Evolutionary conservation across 176 grass and related monocot species (phyloP).

Genomic region (Carex pumila): DNA sequence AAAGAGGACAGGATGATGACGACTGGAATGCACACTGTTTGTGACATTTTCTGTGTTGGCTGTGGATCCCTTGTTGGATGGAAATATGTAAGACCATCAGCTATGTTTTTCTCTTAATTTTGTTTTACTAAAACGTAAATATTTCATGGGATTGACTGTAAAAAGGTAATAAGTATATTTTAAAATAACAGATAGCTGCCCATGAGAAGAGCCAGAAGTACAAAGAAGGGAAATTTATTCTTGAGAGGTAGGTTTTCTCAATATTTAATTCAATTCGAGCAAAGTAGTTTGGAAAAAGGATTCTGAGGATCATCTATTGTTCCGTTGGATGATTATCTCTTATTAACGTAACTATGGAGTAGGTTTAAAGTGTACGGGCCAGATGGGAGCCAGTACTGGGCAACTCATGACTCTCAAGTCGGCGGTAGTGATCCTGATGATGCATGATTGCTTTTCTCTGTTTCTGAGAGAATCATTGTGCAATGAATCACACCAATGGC

Average conservation of each 20-base stretch:
- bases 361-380: conserved; percentile 71
- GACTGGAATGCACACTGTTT: conserved; percentile 93
- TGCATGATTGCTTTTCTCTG: conserved; percentile 26
- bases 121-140: conserved; percentile 5
- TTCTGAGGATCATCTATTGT: not conserved
- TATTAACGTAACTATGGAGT: conserved; percentile 14
- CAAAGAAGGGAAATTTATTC: conserved; percentile 97
- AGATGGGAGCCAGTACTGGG: conserved; percentile 62
- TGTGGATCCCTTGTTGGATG: conserved; percentile 96
- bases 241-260: conserved; percentile 61
- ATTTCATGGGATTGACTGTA: not conserved
- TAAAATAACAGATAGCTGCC: conserved; percentile 48
- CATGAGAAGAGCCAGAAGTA: conserved; percentile 84
- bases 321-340: not conserved
- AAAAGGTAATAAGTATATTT: conserved; percentile 24
- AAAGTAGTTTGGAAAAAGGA: not conserved
- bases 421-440: conserved; percentile 63
- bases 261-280: not conserved
- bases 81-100: conserved; percentile 88
- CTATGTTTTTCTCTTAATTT: not conserved
- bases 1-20: conserved; percentile 92
- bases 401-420: conserved; percentile 37
- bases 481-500: not conserved
- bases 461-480: not conserved
- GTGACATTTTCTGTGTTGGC: conserved; percentile 95